Percentiles rank a stretch among this genome's conserved stretches.
Evolutionary conservation across 768 basidiomycete species (phyloP).

Genomic region (Tricholoma furcatifolium): DNA sequence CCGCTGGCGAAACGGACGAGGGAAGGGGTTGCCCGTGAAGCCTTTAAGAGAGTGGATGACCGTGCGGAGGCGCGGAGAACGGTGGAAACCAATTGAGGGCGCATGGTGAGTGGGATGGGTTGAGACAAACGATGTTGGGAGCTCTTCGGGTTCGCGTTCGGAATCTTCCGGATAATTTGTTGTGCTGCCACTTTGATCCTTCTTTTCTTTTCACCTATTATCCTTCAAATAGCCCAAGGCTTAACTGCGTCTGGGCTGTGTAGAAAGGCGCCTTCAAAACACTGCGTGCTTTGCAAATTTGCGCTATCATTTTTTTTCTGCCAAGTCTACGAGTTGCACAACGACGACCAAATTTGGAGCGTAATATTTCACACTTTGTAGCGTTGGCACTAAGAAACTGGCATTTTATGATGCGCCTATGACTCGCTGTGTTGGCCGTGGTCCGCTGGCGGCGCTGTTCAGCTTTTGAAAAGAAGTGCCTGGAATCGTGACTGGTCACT

Average conservation of each 20-base stretch:
- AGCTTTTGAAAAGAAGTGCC: slow-evolving; percentile 2
- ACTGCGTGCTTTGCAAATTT: too few species aligned
- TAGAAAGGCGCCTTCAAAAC: too few species aligned
- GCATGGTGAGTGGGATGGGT: slow-evolving; percentile 39
- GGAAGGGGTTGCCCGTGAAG: slow-evolving; percentile 38
- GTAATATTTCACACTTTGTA: background rate
- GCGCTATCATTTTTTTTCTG: too few species aligned
- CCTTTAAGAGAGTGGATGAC: slow-evolving; percentile 37
- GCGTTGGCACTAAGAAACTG: background rate
- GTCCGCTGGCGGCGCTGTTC: background rate
- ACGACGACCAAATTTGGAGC: background rate
- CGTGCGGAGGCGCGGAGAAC: slow-evolving; percentile 60
- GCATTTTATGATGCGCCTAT: background rate
- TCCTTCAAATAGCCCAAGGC: too few species aligned
- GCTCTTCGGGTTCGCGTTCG: slow-evolving; percentile 26
- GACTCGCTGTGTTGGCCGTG: background rate
- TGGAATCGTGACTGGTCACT: slow-evolving; percentile 6
- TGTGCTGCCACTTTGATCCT: background rate
- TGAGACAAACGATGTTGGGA: slow-evolving; percentile 24
- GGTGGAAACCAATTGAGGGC: slow-evolving; percentile 57
- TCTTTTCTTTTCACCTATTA: background rate
- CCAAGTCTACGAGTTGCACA: too few species aligned
- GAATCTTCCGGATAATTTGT: slow-evolving; percentile 23
- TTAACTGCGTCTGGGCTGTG: too few species aligned
- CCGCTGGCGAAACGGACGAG: slow-evolving; percentile 49